Conservation (phyloP, 441 rosid genomes). For the Aquilaria agallochum region DNA sequence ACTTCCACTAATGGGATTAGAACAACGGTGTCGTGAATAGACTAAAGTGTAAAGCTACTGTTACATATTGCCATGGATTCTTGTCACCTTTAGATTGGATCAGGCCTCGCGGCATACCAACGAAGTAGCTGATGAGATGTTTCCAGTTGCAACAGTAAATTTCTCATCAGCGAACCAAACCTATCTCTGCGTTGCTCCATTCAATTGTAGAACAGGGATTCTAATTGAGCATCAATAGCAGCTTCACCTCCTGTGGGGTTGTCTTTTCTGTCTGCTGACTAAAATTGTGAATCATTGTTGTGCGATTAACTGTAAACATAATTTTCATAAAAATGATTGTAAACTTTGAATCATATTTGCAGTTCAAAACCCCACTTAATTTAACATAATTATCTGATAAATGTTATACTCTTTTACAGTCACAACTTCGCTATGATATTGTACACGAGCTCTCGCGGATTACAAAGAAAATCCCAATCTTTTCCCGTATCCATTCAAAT, state of each 20-base stretch:
- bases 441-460: constrained; percentile 8
- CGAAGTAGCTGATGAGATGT: constrained; percentile 4
- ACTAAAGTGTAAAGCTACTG: constrained; percentile 18
- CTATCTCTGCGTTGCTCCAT: no score
- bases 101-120: background rate
- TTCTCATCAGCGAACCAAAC: no score
- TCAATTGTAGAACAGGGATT: no score
- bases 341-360: background rate
- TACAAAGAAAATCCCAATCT: background rate
- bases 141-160: background rate
- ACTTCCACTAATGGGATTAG: constrained; percentile 11
- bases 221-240: no score
- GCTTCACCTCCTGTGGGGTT: no score
- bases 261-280: no score
- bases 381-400: constrained; percentile 10
- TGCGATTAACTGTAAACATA: no score
- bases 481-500: constrained; percentile 22
- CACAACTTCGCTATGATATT: constrained; percentile 6
- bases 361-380: constrained; percentile 2
- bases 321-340: background rate
- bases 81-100: constrained; percentile 6
- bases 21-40: constrained; percentile 22
- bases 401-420: background rate
- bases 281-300: no score
- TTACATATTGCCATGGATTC: constrained; percentile 6